phyloP scores from a whole-genome alignment of 2,329 filamentous ascomycete genomes.

The Monosporascus sp. region DNA sequence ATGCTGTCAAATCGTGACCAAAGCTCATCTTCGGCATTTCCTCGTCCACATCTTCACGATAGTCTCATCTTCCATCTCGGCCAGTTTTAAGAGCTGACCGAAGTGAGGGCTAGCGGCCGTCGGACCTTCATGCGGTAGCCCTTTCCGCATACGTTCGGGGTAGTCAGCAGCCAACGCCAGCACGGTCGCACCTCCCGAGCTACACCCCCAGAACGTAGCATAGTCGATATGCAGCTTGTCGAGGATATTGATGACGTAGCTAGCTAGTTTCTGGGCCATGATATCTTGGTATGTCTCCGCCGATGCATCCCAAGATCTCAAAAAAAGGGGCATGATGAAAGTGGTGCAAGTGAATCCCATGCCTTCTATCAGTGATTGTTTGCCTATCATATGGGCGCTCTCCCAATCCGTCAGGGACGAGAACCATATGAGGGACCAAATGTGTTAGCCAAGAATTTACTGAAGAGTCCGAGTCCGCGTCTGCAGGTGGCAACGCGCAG shows the following conservation, averaged over 20 bases:
- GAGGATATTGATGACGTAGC: not conserved
- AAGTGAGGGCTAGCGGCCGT: not conserved
- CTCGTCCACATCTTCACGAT: not conserved
- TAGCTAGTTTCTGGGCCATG: not conserved
- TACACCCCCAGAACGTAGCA: not conserved
- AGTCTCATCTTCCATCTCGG: not conserved
- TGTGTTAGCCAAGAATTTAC: conserved; percentile 45
- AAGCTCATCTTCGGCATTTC: not conserved
- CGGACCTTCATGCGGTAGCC: not conserved
- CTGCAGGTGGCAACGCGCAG: not conserved
- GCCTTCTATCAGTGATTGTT: not conserved
- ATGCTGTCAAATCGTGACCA: not conserved
- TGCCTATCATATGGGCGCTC: not conserved
- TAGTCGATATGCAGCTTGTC: not conserved
- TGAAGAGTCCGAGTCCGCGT: conserved; percentile 16
- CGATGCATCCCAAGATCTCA: not conserved
- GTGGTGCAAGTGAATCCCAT: not conserved
- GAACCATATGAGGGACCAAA: conserved; percentile 18
- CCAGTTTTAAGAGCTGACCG: not conserved
- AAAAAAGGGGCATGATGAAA: not conserved
- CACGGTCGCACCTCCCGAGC: not conserved
- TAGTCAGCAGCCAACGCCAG: not conserved
- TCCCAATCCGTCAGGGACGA: not conserved
- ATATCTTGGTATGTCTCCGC: not conserved
- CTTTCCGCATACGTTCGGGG: not conserved